Base-by-base conservation (phyloP, 768 basidiomycete genomes). In the Clitopilus hobsonii region DNA sequence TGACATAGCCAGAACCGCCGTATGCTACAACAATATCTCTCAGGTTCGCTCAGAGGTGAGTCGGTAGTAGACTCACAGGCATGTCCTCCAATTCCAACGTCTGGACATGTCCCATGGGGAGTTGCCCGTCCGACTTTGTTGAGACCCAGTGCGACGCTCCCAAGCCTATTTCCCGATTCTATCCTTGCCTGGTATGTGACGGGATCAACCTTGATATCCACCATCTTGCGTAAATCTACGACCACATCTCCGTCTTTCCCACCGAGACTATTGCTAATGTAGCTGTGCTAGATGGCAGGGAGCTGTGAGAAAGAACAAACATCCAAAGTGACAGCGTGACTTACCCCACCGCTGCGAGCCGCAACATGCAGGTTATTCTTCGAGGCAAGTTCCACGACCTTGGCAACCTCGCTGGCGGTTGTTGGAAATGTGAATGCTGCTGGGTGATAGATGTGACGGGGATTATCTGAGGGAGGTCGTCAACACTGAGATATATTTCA, bases 31-130 rank as follows among this genome's bases (percentile, higher is more conserved):
- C 8, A 6, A 10, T 41, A 6, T 10, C n/a, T 6, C 11, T 11
- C 18, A 20, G 16, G 30, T 16, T 32, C 18, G 38, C 8, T 41
- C 29, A 6, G 7, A 30, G 18, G 8, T 18, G 6, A 18, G 6
- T 10, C 8, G 38, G 18, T 6, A 11, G 18, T 41, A 6, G 38
- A 59, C 66, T 3, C 36, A 73, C 74, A 64, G 18, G 74, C 64
- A 55, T 78, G 78, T 2, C 78, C 78, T 6, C 78, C 77, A 8
- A 78, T 63, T 2, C 78, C 77, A 24, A 79, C 76, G 51, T 77
- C 74, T 0, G 75, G 70, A 56, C 76, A 78, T 3, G 72, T 72
- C 5, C 77, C 78, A 56, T 78, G 78, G 2, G 75, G 70, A 51
- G 74, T 56, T 2, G 70, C 75, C 27, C 74, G 54, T n/a, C 73